Conservation (phyloP, 129 eudicot genomes). For the Oenanthe sinensis region DNA sequence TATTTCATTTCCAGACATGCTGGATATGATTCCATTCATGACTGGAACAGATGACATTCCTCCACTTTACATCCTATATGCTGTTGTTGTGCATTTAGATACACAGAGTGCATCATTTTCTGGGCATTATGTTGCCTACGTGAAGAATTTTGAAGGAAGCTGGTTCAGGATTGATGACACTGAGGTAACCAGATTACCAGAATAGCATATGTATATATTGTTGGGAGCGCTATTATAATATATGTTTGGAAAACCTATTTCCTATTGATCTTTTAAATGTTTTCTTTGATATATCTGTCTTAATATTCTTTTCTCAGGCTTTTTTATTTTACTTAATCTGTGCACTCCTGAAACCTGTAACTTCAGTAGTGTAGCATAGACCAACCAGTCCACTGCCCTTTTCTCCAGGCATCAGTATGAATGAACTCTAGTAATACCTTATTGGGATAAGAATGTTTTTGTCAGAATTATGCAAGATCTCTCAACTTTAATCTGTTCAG, state of each 20-base stretch:
- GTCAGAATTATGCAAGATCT: too few species aligned
- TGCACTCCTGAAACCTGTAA: background rate
- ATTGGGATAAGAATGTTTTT: background rate
- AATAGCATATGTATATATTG: background rate
- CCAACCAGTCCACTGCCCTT: background rate
- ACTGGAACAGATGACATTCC: conserved; percentile 77
- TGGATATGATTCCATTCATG: conserved; percentile 92
- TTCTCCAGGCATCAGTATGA: background rate
- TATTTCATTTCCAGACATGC: conserved; percentile 71
- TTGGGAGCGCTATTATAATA: background rate
- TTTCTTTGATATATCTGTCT: background rate
- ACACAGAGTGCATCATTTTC: conserved; percentile 87
- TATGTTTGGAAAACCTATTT: background rate
- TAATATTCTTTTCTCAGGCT: background rate
- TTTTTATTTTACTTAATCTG: background rate
- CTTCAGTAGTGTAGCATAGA: background rate
- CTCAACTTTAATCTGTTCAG: background rate
- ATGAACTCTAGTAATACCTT: background rate
- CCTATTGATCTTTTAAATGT: background rate
- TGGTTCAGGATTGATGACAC: conserved; percentile 84
- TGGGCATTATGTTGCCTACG: conserved; percentile 82
- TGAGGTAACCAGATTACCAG: conserved; percentile 47
- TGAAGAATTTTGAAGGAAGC: conserved; percentile 80
- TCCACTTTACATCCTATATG: conserved; percentile 91
- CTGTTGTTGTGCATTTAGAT: conserved; percentile 84